A percentile compares a stretch with the other conserved stretches of the same genome.
Evolutionary conservation across 2,329 filamentous ascomycete species (phyloP).

Genomic region (Cladophialophora bantiana): DNA sequence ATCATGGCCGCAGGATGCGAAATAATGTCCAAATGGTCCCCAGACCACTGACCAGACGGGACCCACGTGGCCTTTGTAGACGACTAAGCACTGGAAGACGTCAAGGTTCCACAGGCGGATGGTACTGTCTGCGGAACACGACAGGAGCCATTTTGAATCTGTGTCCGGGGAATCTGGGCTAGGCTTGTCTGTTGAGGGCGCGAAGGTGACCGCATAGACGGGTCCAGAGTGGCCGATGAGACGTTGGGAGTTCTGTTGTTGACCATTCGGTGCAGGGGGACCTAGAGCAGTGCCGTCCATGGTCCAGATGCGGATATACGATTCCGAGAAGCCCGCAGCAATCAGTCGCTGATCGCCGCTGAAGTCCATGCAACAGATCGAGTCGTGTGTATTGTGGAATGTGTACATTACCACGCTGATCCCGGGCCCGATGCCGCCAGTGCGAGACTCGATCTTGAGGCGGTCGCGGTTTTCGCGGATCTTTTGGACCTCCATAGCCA

Average conservation of each 20-base stretch:
- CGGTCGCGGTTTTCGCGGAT: conserved; percentile 91
- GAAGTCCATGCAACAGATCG: conserved; percentile 92
- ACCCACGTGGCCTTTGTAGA: conserved; percentile 91
- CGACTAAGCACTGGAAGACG: conserved; percentile 87
- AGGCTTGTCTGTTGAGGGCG: conserved; percentile 67
- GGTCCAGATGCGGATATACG: conserved; percentile 94
- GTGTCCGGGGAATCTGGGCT: conserved; percentile 51
- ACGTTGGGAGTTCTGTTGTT: conserved; percentile 74
- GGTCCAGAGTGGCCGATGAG: conserved; percentile 88
- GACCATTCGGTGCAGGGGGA: conserved; percentile 66
- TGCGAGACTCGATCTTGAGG: conserved; percentile 84
- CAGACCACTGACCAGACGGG: conserved; percentile 88
- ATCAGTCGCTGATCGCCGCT: conserved; percentile 88
- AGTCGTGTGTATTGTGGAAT: conserved; percentile 95
- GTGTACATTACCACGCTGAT: conserved; percentile 97
- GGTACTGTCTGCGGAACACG: conserved; percentile 84
- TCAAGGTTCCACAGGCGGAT: conserved; percentile 93
- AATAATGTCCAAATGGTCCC: conserved; percentile 95
- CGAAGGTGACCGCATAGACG: conserved; percentile 89
- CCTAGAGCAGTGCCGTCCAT: conserved; percentile 83
- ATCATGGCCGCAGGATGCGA: conserved; percentile 85
- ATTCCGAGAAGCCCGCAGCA: conserved; percentile 88
- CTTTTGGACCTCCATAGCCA: conserved; percentile 92
- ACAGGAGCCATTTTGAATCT: conserved; percentile 76
- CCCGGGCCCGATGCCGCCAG: conserved; percentile 80